Evolutionary conservation across 768 basidiomycete species (phyloP), one percentile per base, ranked within the genome.

Genomic region (Dentipellis fragilis): DNA sequence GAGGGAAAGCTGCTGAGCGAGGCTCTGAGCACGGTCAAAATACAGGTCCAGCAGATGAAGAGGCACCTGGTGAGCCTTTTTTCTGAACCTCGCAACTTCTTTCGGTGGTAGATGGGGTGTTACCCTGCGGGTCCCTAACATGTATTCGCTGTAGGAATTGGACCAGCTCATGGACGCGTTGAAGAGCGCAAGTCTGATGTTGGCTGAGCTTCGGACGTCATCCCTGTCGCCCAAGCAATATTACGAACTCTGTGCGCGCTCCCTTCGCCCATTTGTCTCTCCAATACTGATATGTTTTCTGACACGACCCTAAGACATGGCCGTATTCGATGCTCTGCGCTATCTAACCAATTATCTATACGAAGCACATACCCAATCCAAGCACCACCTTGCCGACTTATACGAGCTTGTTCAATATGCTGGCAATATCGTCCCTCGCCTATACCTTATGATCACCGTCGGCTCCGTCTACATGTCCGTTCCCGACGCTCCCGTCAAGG

Each of bases 341-440:
- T 87, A 97, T 67, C 83, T 99, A 54, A 89, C 93, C 29, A 94
- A 93, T 67, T 98, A 97, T 70, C 84, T 99, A 58, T 93, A 91
- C 64, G 96, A 98, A 58, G 95, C 94, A 2, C 96, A 99, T 72
- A 85, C 82, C 21, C 83, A 88, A 57, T 85, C 87, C 51, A 82
- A 87, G 67, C 95, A 99, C 68, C 96, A 98, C 63, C 81, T 99
- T 56, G 96, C 96, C 48, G 96, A 99, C 77, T 78, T 99, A 46
- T 99, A 99, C 72, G 96, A 99, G 69, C 83, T 98, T 59, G 96
- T 99, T n/a, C 96, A 99, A 80, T 99, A 95, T 68, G 93, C 93
- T 37, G 92, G 93, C 67, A 95, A 94, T 68, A 94, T 96, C 68
- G 86, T 95, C 50, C 93, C 93, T 22, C 84, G 93, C 16, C 77